phyloP scores from a whole-genome alignment of 306 rosid genomes.

The Dryas drummondii region DNA sequence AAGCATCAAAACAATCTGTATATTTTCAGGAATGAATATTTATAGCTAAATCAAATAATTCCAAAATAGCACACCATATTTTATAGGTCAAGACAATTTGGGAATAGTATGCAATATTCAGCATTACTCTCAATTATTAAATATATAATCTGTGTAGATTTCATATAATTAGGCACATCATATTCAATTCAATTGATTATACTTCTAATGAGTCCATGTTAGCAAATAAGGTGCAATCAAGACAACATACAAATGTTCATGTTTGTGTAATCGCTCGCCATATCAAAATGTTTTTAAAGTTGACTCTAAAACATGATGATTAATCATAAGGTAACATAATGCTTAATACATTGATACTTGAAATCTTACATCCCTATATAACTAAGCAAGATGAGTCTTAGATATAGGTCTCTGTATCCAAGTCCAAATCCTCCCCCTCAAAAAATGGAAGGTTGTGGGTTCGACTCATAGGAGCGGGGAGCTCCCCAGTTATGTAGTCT shows the following conservation, averaged over 20 bases:
- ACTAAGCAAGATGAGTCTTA: background rate
- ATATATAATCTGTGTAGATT: background rate
- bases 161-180: background rate
- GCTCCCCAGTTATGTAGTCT: background rate
- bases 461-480: background rate
- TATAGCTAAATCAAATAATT: background rate
- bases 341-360: background rate
- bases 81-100: background rate
- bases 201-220: background rate
- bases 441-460: background rate
- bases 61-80: background rate
- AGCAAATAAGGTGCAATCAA: background rate
- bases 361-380: background rate
- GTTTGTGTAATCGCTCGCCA: background rate
- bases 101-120: background rate
- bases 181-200: background rate
- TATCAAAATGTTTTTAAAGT: background rate
- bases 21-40: background rate
- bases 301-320: background rate
- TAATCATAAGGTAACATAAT: conserved; percentile 2
- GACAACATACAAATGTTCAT: background rate
- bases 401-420: background rate
- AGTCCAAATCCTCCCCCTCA: background rate
- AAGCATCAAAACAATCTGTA: background rate
- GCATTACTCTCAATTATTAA: background rate